These are phyloP conservation scores for Halophytophthora polymorphica DNA, from an alignment of 352 stramenopile genomes.

Conservation along the genomic window DNA sequence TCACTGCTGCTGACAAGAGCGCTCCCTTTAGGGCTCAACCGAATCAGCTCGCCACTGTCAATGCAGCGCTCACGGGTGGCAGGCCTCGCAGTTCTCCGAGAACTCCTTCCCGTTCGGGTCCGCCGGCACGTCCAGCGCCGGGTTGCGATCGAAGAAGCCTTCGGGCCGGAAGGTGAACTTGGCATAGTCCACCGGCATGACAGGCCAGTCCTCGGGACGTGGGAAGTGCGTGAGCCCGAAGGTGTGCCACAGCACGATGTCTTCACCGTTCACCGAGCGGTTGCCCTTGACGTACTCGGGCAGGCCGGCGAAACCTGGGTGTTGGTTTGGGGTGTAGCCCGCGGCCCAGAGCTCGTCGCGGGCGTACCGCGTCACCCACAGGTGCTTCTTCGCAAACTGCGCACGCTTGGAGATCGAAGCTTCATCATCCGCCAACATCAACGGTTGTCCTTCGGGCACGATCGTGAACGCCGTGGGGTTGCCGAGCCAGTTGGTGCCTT, in stretches of 20 bases:
- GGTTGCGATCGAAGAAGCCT: conserved; percentile 55
- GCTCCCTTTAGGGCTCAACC: too few relatives aligned
- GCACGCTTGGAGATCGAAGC: conserved; percentile 58
- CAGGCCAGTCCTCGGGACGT: conserved; percentile 59
- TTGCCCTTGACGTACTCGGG: conserved; percentile 54
- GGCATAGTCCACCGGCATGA: conserved; percentile 73
- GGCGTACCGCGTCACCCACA: conserved; percentile 74
- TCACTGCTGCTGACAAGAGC: too few relatives aligned
- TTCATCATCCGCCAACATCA: conserved; percentile 48
- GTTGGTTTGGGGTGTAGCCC: conserved; percentile 67
- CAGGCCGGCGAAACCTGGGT: conserved; percentile 42
- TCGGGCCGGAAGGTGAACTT: conserved; percentile 71
- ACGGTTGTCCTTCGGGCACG: conserved; percentile 44
- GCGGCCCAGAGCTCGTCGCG: conserved; percentile 61
- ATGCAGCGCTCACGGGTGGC: too few relatives aligned
- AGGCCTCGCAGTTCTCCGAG: conserved; percentile 7
- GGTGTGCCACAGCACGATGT: conserved; percentile 74
- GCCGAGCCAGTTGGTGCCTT: conserved; percentile 53
- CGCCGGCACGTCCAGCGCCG: conserved; percentile 40
- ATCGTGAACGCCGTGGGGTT: conserved; percentile 65
- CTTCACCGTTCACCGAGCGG: conserved; percentile 46
- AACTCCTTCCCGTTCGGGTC: conserved; percentile 32
- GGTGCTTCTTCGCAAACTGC: conserved; percentile 57
- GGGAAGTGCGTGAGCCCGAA: conserved; percentile 75
- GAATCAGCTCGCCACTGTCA: too few relatives aligned